Evolutionary conservation across 2,329 filamentous ascomycete species (phyloP).

Genomic region (Diaporthe ilicicola): DNA sequence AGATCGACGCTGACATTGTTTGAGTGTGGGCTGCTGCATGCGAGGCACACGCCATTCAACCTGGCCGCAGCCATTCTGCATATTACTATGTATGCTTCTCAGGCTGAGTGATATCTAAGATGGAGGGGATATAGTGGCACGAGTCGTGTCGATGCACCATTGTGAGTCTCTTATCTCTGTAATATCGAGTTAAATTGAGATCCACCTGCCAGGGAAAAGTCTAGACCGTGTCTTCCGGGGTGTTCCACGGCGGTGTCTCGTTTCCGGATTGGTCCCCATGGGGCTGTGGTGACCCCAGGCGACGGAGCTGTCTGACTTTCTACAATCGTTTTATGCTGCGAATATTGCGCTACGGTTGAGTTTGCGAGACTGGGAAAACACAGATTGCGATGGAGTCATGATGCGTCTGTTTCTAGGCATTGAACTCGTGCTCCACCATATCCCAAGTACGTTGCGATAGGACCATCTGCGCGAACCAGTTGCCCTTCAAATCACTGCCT

Average conservation of each 20-base stretch:
- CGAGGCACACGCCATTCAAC: not conserved
- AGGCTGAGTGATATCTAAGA: not conserved
- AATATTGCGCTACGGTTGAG: not conserved
- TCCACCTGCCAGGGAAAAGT: not conserved
- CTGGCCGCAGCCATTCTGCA: too few species aligned
- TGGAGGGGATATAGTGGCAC: not conserved
- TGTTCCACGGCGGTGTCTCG: not conserved
- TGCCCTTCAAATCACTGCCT: slow-evolving; percentile 6
- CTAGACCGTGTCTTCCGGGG: not conserved
- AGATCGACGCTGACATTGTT: not conserved
- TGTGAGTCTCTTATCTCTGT: not conserved
- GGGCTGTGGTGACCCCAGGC: not conserved
- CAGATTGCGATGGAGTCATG: not conserved
- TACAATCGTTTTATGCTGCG: not conserved
- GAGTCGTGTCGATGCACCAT: not conserved
- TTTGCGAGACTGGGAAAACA: not conserved
- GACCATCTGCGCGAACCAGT: slow-evolving; percentile 15
- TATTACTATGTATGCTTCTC: not conserved
- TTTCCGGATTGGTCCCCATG: not conserved
- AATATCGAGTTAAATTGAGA: not conserved
- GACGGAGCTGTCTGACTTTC: too few species aligned
- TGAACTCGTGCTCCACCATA: slow-evolving; percentile 1
- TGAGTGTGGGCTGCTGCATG: not conserved
- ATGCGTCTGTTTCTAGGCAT: not conserved
- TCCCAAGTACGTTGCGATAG: slow-evolving; percentile 1